phyloP scores from a whole-genome alignment of 192 early-diverging fungal genomes.

The Phlyctochytrium bullatum region DNA sequence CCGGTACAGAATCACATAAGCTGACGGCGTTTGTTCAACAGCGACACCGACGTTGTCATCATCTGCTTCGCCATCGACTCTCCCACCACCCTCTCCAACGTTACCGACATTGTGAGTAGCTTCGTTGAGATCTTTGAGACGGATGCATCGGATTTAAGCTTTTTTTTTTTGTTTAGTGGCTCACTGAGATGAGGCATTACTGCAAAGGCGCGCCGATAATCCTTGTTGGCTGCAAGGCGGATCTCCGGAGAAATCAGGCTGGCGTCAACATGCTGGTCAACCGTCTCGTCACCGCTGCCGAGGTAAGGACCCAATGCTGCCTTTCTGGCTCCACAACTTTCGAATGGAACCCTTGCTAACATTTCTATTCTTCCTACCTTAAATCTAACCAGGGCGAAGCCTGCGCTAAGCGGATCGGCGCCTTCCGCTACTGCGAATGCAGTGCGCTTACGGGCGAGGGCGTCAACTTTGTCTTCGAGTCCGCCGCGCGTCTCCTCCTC shows the following conservation, averaged over 20 bases:
- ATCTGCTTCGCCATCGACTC: constrained; percentile 11
- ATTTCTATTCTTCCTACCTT: neutral
- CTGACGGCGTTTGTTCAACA: neutral
- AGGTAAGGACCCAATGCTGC: neutral
- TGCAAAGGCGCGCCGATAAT: constrained; percentile 23
- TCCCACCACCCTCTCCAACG: constrained; percentile 12
- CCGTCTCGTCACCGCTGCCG: constrained; percentile 9
- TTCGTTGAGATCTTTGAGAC: neutral
- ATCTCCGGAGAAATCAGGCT: constrained; percentile 19
- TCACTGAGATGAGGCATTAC: constrained; percentile 15
- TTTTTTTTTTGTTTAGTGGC: constrained; percentile 20
- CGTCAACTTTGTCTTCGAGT: constrained; percentile 54
- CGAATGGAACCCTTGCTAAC: neutral
- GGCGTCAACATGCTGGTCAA: constrained; percentile 2
- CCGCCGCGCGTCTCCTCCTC: constrained; percentile 48
- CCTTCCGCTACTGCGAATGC: constrained; percentile 34
- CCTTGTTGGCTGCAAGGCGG: constrained; percentile 29
- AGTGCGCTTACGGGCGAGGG: constrained; percentile 36
- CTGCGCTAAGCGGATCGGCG: constrained; percentile 27
- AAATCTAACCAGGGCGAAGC: constrained; percentile 9
- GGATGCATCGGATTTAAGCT: neutral
- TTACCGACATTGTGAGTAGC: constrained; percentile 3
- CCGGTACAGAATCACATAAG: too few species aligned
- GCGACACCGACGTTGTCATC: constrained; percentile 6
- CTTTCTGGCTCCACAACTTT: neutral